Evolutionary conservation across 2,329 filamentous ascomycete species (phyloP).

Genomic region (Exophiala sp.): DNA sequence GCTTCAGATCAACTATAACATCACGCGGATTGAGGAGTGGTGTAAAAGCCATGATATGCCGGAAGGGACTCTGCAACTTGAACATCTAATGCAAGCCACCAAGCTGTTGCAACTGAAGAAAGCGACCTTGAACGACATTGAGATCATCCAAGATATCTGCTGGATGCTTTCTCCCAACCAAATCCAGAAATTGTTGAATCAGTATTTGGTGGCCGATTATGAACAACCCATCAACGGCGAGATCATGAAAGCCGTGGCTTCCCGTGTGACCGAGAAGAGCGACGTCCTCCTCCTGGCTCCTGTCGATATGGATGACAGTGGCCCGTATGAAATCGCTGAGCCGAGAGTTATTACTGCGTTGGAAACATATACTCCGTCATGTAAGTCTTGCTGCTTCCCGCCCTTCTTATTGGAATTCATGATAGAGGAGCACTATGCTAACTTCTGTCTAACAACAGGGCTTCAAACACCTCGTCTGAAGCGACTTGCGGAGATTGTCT

Average conservation of each 20-base stretch:
- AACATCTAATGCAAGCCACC: slow-evolving; percentile 97
- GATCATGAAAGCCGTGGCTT: slow-evolving; percentile 99
- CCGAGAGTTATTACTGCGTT: slow-evolving; percentile 90
- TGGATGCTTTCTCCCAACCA: slow-evolving; percentile 95
- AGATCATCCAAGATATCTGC: slow-evolving; percentile 99
- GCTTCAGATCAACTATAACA: slow-evolving; percentile 99
- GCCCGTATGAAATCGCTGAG: slow-evolving; percentile 96
- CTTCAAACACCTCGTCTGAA: slow-evolving; percentile 93
- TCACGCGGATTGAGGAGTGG: slow-evolving; percentile 98
- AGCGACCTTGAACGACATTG: slow-evolving; percentile 96
- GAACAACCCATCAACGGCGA: slow-evolving; percentile 99
- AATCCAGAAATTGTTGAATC: slow-evolving; percentile 97
- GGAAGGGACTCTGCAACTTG: slow-evolving; percentile 90
- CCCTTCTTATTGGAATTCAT: neutral
- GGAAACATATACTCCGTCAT: slow-evolving; percentile 97
- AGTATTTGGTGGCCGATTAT: slow-evolving; percentile 97
- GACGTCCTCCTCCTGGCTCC: slow-evolving; percentile 88
- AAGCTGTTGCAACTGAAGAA: slow-evolving; percentile 98
- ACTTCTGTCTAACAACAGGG: slow-evolving; percentile 50
- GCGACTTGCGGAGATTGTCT: slow-evolving; percentile 95
- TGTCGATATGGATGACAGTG: slow-evolving; percentile 98
- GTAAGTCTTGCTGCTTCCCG: slow-evolving; percentile 52
- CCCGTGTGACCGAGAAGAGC: slow-evolving; percentile 94
- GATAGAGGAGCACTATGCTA: slow-evolving; percentile 27
- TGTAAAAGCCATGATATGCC: slow-evolving; percentile 99